Evolutionary conservation across 345 rosid species (phyloP).

Genomic region (Brassica nigra): DNA sequence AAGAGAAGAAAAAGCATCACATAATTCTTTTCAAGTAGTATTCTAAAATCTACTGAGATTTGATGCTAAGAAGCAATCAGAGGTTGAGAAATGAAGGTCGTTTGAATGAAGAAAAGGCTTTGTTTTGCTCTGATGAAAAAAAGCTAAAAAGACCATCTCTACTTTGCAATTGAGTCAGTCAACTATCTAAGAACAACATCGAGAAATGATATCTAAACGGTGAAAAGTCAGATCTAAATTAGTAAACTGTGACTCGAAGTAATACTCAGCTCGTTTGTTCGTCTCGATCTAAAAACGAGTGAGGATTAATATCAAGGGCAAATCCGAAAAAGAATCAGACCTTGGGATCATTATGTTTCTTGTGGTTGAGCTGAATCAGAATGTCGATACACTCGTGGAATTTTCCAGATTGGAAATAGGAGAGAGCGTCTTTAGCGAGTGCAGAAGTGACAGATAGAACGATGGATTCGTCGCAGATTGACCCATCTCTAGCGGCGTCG

Average conservation of each 20-base stretch:
- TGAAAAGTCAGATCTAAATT: conserved; percentile 29
- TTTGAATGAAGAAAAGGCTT: not conserved
- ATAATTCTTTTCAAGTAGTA: not conserved
- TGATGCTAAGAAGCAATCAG: not conserved
- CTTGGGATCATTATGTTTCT: conserved; percentile 80
- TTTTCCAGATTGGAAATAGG: conserved; percentile 70
- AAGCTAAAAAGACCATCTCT: not conserved
- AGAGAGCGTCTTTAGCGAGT: conserved; percentile 76
- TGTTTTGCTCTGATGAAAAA: not conserved
- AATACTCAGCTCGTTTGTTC: not conserved
- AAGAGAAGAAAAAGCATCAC: not conserved
- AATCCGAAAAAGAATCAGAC: conserved; percentile 35
- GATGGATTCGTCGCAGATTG: conserved; percentile 47
- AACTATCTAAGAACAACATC: not conserved
- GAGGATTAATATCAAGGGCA: not conserved
- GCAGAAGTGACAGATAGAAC: conserved; percentile 50
- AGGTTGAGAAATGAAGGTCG: not conserved
- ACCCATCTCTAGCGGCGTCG: conserved; percentile 37
- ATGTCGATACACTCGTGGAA: conserved; percentile 71
- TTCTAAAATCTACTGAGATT: too few species aligned
- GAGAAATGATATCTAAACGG: conserved; percentile 4
- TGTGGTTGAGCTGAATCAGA: conserved; percentile 63
- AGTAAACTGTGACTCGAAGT: not conserved
- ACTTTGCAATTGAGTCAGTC: not conserved
- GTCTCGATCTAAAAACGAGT: conserved; percentile 4